Evolutionary conservation across 257 asterid genomes (phyloP).

Genomic region (Capsicum chinense): DNA sequence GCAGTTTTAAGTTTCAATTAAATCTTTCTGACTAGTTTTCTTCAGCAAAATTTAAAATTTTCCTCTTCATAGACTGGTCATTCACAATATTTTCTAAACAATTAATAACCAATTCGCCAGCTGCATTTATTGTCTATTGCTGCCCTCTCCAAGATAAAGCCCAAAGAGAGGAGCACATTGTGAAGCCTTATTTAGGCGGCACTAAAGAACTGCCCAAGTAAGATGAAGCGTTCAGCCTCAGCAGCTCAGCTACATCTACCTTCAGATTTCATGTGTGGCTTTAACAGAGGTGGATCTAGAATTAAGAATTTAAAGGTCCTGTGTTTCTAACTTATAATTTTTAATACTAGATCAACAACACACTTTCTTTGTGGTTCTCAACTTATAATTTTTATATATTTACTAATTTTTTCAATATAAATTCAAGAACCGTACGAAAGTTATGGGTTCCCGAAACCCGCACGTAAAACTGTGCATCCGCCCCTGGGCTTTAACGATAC

Average conservation of each 20-base stretch:
- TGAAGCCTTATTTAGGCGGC: not conserved
- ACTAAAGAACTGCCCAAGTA: constrained; percentile 5
- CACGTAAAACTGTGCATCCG: too few relatives aligned
- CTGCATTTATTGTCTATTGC: not conserved
- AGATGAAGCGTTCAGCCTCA: constrained; percentile 9
- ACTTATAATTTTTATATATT: too few relatives aligned
- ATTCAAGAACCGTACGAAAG: too few relatives aligned
- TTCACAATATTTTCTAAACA: constrained; percentile 4
- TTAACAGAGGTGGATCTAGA: too few relatives aligned
- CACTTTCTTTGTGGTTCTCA: too few relatives aligned
- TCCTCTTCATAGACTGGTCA: not conserved
- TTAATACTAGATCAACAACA: too few relatives aligned
- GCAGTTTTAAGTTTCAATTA: not conserved
- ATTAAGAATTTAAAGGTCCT: too few relatives aligned
- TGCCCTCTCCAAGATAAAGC: constrained; percentile 6
- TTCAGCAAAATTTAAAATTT: not conserved
- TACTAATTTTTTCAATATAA: too few relatives aligned
- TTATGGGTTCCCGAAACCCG: too few relatives aligned
- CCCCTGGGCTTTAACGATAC: too few relatives aligned
- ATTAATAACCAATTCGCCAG: not conserved
- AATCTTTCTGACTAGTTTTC: not conserved
- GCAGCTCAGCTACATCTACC: not conserved
- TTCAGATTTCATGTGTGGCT: not conserved
- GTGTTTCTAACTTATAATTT: too few relatives aligned
- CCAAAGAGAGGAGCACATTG: not conserved